Evolutionary conservation across 192 early-diverging fungal genomes (phyloP), one percentile per base, ranked within the genome.

Genomic region (Podila clonocystis): DNA sequence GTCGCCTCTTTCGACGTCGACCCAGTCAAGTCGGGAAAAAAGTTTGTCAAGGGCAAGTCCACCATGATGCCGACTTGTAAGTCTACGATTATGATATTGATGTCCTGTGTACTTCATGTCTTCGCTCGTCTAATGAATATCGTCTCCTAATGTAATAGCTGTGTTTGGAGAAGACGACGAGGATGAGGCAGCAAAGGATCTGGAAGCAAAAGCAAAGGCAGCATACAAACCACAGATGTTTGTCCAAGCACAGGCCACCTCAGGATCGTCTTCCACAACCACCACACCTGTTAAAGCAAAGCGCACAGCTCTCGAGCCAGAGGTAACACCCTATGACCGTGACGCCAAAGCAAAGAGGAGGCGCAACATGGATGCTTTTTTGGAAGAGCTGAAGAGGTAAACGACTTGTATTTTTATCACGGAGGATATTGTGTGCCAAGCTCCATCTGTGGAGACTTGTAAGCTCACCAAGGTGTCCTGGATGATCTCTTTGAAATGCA

Each of bases 311-410:
- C 76, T 82, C 13, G 83, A 82, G 38, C 72, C 84, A 26, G 82
- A 82, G 22, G 66, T 67, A 36, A 67, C 80, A 24, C 65, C 48
- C 4, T 78, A 74, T 58, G 65, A 82, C 17, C 72, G 75, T 8
- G 83, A 85, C 28, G 68, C 83, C 22, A 90, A 89, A 48, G 68
- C 86, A 26, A 85, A 83, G 55, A 88, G 87, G 70, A 95, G 93
- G 82, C 92, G 95, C 59, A 91, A 96, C 52, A 74, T 97, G 67
- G 95, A 97, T 69, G 75, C 89, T 28, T 96, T 96, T 61, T 75
- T 96, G 34, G 93, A 95, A 70, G 95, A 96, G 65, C 84, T 97
- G 45, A 96, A 95, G 84, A 82, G 82, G 89, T 89, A 82, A 20
- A 11, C 4, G 36, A 38, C 1, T 11, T 15, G 6, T 6, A 3